A percentile compares a stretch with the other conserved stretches of the same genome.
Conservation (phyloP, 2,329 filamentous ascomycete species). For the Fusarium fujikuroi region DNA sequence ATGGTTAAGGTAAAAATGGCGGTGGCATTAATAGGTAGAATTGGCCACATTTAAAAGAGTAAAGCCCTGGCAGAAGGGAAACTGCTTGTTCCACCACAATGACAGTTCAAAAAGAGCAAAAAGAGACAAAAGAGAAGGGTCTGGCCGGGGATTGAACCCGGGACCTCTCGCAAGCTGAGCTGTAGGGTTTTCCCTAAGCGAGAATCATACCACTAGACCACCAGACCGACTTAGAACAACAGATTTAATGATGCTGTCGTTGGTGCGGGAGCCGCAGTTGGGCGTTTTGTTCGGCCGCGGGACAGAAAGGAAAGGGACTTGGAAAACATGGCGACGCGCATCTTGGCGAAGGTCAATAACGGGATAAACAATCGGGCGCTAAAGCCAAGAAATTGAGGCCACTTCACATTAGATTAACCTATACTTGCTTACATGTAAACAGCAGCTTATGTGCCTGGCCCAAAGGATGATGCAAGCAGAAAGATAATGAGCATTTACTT, state of each 20-base stretch:
- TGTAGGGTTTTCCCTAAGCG: slow-evolving; percentile 67
- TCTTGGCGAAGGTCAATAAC: not conserved
- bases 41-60: not conserved
- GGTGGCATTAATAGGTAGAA: no score
- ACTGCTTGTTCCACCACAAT: not conserved
- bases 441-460: not conserved
- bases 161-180: slow-evolving; percentile 56
- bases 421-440: no score
- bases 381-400: not conserved
- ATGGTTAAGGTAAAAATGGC: no score
- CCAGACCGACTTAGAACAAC: slow-evolving; percentile 49
- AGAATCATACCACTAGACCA: slow-evolving; percentile 78
- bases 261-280: not conserved
- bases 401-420: no score
- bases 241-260: not conserved
- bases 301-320: no score
- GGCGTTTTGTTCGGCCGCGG: not conserved
- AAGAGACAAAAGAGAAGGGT: slow-evolving; percentile 41
- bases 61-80: not conserved
- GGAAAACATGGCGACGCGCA: not conserved
- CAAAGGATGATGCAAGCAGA: not conserved
- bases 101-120: not conserved
- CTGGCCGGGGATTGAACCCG: slow-evolving; percentile 60
- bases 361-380: not conserved
- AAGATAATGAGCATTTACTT: not conserved